These are phyloP conservation scores for Delphinella strobiligena DNA, from an alignment of 2,329 filamentous ascomycete species.

Conservation along the genomic window DNA sequence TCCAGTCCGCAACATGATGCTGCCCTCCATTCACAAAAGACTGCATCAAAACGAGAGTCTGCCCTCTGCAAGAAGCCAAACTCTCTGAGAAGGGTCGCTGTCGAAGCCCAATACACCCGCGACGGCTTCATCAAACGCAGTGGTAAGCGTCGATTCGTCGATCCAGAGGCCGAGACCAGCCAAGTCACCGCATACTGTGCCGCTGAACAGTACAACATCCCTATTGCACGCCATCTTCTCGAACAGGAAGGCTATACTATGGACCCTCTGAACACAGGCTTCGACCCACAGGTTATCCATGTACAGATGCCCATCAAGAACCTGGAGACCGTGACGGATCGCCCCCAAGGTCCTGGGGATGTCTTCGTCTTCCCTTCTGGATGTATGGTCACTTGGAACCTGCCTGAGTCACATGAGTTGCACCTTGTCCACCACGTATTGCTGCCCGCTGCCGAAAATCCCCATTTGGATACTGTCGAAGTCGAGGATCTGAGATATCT, in stretches of 20 bases:
- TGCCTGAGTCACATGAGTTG: slow-evolving; percentile 62
- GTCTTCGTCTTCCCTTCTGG: slow-evolving; percentile 94
- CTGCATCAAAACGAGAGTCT: slow-evolving; percentile 34
- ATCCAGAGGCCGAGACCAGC: slow-evolving; percentile 35
- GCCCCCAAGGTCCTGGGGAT: slow-evolving; percentile 45
- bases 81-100: slow-evolving; percentile 72
- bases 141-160: slow-evolving; percentile 31
- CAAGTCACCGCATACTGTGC: slow-evolving; percentile 53
- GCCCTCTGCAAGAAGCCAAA: slow-evolving; percentile 46
- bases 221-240: slow-evolving; percentile 44
- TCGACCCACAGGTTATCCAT: slow-evolving; percentile 56
- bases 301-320: slow-evolving; percentile 33
- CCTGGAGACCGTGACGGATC: slow-evolving; percentile 32
- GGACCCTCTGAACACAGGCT: slow-evolving; percentile 49
- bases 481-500: slow-evolving; percentile 83
- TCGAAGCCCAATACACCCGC: slow-evolving; percentile 61
- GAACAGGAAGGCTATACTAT: slow-evolving; percentile 46
- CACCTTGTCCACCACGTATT: slow-evolving; percentile 60
- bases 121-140: slow-evolving; percentile 39
- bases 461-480: slow-evolving; percentile 62
- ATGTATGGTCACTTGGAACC: slow-evolving; percentile 83
- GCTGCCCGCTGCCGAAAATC: slow-evolving; percentile 61
- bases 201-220: slow-evolving; percentile 54
- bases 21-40: slow-evolving; percentile 5
- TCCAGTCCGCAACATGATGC: neutral